Conservation (phyloP, 1,284 basidiomycete species). For the Earliella scabrosa region DNA sequence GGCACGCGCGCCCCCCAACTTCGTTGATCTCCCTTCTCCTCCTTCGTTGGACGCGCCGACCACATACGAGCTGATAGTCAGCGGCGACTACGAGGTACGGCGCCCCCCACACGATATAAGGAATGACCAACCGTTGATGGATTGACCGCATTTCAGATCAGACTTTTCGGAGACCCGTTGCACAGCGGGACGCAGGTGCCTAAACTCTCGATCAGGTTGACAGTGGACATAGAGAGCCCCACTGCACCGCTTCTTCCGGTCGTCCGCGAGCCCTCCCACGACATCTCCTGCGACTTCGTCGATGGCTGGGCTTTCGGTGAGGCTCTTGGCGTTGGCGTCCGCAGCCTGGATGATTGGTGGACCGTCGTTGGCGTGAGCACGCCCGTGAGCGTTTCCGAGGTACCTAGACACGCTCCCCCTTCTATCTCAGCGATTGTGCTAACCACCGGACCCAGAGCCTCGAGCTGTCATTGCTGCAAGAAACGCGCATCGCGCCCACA, state of each 20-base stretch:
- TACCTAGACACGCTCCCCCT: neutral
- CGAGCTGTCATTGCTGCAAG: constrained; percentile 40
- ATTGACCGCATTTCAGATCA: too few relatives aligned
- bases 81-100: constrained; percentile 77
- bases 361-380: constrained; percentile 37
- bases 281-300: constrained; percentile 66
- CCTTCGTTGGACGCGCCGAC: constrained; percentile 48
- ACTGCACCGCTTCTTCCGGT: constrained; percentile 24
- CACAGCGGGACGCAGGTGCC: constrained; percentile 47
- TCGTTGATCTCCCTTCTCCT: constrained; percentile 50
- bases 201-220: constrained; percentile 52
- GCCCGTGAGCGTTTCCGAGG: constrained; percentile 15
- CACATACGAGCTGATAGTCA: constrained; percentile 57
- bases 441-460: constrained; percentile 1
- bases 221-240: constrained; percentile 43
- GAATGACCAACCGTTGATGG: too few relatives aligned
- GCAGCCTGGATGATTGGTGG: constrained; percentile 59
- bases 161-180: constrained; percentile 77
- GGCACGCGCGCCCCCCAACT: constrained; percentile 50
- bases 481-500: constrained; percentile 55
- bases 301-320: constrained; percentile 71
- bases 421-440: neutral
- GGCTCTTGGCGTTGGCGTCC: constrained; percentile 64
- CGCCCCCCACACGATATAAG: too few relatives aligned
- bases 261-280: constrained; percentile 50